Base-by-base conservation (phyloP, 73 alveolate species). In the Paramecium bursaria region DNA sequence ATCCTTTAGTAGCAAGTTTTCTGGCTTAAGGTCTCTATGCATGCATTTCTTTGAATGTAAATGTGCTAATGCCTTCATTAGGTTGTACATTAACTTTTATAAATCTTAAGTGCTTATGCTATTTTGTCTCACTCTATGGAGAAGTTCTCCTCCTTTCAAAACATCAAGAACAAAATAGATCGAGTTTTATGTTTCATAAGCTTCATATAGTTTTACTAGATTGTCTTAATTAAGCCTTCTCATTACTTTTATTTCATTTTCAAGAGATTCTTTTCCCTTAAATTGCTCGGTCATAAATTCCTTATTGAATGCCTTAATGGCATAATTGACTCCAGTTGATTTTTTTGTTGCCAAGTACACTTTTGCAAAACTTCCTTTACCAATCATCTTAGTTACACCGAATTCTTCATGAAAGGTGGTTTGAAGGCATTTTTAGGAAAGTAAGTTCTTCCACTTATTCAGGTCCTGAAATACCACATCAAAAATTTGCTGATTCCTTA, bases 351-450 rank as follows among this genome's bases (percentile, higher is more conserved):
- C 89, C 3, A 79, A 51, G 50, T 79, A 79, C 17, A 79, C 89
- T 21, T 79, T 79, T 2, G 89, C 89, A 17, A 79, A 79, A 7
- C 74, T 39, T 21, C 89, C 89, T 46, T 79, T 79, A 39, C 89
- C 89, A 14, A 79, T 79, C 89, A 79, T 79, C 48, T 79, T 79
- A 0, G 74, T 53, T 10, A 79, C 89, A 54, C 30, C 46, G 29
- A 54, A 79, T 23, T 79, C 89, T 15, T 79, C 89, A 53, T 79
- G 89, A 23, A 79, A 79, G 10, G 82, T 55, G 25, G 89, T 53
- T 54, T 79, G 23, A 3, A 79, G 22, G 17, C 74, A 48, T 47
- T 79, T 79, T 14, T 33, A n/a, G 17, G 48, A 33, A 11, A 79
- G 29, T 17, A 79, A 6, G 30, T 79, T 31, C 48, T 79, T 54